These are phyloP conservation scores for Trichoderma cornu-damae DNA, from an alignment of 2,329 filamentous ascomycete species.

Conservation along the genomic window DNA sequence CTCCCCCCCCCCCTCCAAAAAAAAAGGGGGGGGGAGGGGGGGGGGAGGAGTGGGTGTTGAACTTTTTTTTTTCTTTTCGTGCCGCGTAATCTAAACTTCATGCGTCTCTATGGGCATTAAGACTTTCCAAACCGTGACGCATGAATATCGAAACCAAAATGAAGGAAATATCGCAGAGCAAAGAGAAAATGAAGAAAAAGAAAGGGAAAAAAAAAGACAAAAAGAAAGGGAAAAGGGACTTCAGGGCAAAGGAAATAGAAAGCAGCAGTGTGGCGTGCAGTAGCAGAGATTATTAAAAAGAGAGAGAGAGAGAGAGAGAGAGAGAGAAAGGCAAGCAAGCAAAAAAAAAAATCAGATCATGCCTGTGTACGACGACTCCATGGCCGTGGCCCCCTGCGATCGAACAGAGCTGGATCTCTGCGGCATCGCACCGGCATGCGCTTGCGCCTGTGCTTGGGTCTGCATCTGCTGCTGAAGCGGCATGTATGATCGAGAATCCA, in stretches of 20 bases:
- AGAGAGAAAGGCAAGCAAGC: no score
- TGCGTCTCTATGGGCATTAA: conserved; percentile 16
- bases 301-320: not conserved
- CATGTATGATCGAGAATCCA: conserved; percentile 12
- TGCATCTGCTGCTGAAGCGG: conserved; percentile 15
- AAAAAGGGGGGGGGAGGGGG: no score
- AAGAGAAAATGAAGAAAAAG: not conserved
- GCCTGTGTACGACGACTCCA: not conserved
- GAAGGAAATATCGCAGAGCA: conserved; percentile 29
- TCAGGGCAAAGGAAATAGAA: no score
- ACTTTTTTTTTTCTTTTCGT: no score
- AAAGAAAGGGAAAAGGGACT: no score
- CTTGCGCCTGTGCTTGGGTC: conserved; percentile 4
- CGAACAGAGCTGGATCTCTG: conserved; percentile 5
- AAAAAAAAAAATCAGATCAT: not conserved
- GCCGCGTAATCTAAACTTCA: conserved; percentile 15
- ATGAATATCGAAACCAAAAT: conserved; percentile 13
- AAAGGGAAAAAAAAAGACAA: not conserved
- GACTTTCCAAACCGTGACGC: conserved; percentile 12
- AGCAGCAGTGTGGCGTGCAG: not conserved
- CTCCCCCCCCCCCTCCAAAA: no score
- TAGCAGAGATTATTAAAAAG: not conserved
- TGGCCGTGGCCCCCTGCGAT: not conserved
- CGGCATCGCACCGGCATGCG: not conserved
- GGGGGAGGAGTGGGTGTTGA: no score